Conservation (phyloP, 2,329 filamentous ascomycete species). For the Thermothelomyces thermophilus region DNA sequence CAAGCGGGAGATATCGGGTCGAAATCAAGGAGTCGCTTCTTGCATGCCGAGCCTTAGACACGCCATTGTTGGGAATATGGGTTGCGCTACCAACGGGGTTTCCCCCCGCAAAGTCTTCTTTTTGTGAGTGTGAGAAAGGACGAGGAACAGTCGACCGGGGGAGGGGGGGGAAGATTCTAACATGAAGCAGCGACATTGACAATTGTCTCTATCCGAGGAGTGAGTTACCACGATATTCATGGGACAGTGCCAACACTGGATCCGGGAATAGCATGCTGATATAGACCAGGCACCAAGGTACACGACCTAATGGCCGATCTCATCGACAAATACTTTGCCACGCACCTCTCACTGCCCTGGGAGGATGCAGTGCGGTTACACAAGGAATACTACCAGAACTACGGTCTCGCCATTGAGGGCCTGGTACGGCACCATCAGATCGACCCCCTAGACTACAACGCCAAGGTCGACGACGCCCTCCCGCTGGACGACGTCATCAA, state of each 20-base stretch:
- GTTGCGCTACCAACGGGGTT: conserved; percentile 23
- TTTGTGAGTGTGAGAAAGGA: conserved; percentile 33
- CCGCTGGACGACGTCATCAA: conserved; percentile 80
- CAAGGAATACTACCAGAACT: conserved; percentile 87
- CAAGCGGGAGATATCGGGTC: too few relatives aligned
- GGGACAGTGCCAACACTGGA: background rate
- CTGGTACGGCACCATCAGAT: conserved; percentile 92
- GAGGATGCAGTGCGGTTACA: conserved; percentile 83
- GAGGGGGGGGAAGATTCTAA: too few relatives aligned
- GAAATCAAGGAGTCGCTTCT: too few relatives aligned
- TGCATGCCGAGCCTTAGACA: background rate
- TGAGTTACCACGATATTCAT: conserved; percentile 34
- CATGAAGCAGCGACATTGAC: conserved; percentile 84
- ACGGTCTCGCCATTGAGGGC: conserved; percentile 95
- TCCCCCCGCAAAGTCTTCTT: conserved; percentile 35
- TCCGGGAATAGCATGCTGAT: conserved; percentile 1
- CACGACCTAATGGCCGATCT: conserved; percentile 82
- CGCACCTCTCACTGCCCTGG: conserved; percentile 65
- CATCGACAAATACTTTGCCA: conserved; percentile 59
- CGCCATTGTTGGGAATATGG: conserved; percentile 22
- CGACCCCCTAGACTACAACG: conserved; percentile 89
- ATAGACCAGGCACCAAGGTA: conserved; percentile 59
- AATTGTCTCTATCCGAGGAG: conserved; percentile 93
- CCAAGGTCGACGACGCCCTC: conserved; percentile 88
- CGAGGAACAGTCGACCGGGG: background rate